Evolutionary conservation across 2,329 filamentous ascomycete genomes (phyloP).

Genomic region (Daldinia sp.): DNA sequence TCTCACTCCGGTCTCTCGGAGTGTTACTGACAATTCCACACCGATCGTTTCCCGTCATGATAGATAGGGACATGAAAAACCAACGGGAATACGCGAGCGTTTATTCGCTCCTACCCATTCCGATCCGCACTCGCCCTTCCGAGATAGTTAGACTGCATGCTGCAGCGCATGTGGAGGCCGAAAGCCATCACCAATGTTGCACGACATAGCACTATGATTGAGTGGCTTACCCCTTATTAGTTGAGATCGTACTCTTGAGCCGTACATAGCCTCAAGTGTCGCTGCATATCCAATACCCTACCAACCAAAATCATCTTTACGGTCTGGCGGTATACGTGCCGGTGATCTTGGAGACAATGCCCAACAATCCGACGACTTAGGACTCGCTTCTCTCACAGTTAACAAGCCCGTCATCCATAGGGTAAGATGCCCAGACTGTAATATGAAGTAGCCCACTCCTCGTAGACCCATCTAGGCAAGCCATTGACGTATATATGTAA

Average conservation of each 20-base stretch:
- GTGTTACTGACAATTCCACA: conserved; percentile 12
- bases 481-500: conserved; percentile 70
- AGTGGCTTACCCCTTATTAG: conserved; percentile 23
- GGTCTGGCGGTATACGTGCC: background rate
- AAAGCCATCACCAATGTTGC: conserved; percentile 28
- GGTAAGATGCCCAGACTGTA: background rate
- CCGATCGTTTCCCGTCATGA: conserved; percentile 11
- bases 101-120: conserved; percentile 16
- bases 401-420: background rate
- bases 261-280: background rate
- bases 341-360: background rate
- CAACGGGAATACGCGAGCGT: conserved; percentile 13
- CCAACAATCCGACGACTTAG: background rate
- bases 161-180: conserved; percentile 28
- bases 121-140: conserved; percentile 26
- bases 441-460: background rate
- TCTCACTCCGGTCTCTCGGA: conserved; percentile 10
- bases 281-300: background rate
- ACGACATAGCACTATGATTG: conserved; percentile 32
- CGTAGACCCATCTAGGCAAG: conserved; percentile 62
- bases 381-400: background rate
- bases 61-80: conserved; percentile 15
- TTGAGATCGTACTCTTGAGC: conserved; percentile 14
- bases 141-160: conserved; percentile 18
- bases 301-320: background rate